Evolutionary conservation across 805 yeast genomes (phyloP).

Genomic region (Pichia manshurica): DNA sequence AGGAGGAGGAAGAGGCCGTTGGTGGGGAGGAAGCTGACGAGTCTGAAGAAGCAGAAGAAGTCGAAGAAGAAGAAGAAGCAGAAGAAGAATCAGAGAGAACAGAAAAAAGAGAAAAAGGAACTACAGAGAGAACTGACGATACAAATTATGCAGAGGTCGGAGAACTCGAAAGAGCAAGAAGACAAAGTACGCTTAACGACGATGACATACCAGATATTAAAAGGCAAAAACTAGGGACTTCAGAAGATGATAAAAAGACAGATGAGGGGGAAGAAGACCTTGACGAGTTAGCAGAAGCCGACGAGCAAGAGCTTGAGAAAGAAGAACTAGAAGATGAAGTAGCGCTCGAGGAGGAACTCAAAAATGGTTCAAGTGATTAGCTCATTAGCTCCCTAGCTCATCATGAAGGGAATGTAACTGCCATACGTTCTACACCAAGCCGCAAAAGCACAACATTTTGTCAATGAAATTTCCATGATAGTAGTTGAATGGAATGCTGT

Average conservation of each 20-base stretch:
- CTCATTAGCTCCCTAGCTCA: neutral
- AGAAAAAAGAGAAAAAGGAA: too few relatives aligned
- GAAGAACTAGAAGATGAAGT: slow-evolving; percentile 2
- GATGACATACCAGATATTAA: slow-evolving; percentile 32
- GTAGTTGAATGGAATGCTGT: too few relatives aligned
- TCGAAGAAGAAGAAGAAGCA: too few relatives aligned
- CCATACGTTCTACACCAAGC: too few relatives aligned
- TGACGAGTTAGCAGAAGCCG: slow-evolving; percentile 25
- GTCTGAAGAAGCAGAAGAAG: too few relatives aligned
- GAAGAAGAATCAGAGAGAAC: too few relatives aligned
- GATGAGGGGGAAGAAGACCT: slow-evolving; percentile 21
- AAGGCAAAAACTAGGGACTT: slow-evolving; percentile 23
- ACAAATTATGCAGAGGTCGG: neutral
- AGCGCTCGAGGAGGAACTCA: slow-evolving; percentile 18
- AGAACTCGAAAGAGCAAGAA: slow-evolving; percentile 35
- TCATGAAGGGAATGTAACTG: too few relatives aligned
- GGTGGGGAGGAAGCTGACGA: slow-evolving; percentile 22
- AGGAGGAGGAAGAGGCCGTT: slow-evolving; percentile 35
- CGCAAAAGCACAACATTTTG: too few relatives aligned
- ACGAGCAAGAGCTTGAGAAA: slow-evolving; percentile 18
- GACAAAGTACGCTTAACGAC: slow-evolving; percentile 38
- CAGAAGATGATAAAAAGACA: slow-evolving; percentile 20
- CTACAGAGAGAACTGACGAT: too few relatives aligned
- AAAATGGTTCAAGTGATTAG: too few relatives aligned
- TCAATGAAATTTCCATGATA: too few relatives aligned